phyloP scores from a whole-genome alignment of 148 eudicot species.

The Arctostaphylos glauca region DNA sequence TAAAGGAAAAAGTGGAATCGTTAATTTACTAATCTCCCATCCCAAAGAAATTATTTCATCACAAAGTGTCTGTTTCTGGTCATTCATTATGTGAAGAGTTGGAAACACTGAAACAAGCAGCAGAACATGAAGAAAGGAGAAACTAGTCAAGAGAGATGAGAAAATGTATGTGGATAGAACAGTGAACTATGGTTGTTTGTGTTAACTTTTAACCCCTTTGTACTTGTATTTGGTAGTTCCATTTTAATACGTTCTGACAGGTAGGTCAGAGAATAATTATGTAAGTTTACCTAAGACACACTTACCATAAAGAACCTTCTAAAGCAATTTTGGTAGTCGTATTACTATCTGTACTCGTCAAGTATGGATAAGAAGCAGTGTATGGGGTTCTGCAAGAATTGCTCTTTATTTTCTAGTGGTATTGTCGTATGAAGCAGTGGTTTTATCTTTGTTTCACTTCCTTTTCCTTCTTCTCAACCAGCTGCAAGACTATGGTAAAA shows the following conservation, averaged over 20 bases:
- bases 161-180: not conserved
- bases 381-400: not conserved
- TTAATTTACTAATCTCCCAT: not conserved
- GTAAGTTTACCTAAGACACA: not conserved
- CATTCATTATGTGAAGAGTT: not conserved
- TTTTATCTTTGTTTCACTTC: not conserved
- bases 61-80: not conserved
- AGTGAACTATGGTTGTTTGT: too few relatives aligned
- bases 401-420: not conserved
- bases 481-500: conserved; percentile 34
- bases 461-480: conserved; percentile 6
- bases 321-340: not conserved
- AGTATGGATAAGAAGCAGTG: not conserved
- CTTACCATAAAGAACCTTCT: not conserved
- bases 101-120: not conserved
- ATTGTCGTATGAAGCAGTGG: not conserved
- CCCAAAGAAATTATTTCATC: not conserved
- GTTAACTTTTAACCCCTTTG: not conserved
- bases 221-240: not conserved
- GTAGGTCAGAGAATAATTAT: too few relatives aligned
- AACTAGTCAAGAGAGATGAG: not conserved
- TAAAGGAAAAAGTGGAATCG: not conserved
- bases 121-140: not conserved
- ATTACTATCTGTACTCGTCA: not conserved
- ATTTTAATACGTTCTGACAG: not conserved